Evolutionary conservation across 2,329 filamentous ascomycete genomes (phyloP).

Genomic region (Curvularia hawaiiensis): DNA sequence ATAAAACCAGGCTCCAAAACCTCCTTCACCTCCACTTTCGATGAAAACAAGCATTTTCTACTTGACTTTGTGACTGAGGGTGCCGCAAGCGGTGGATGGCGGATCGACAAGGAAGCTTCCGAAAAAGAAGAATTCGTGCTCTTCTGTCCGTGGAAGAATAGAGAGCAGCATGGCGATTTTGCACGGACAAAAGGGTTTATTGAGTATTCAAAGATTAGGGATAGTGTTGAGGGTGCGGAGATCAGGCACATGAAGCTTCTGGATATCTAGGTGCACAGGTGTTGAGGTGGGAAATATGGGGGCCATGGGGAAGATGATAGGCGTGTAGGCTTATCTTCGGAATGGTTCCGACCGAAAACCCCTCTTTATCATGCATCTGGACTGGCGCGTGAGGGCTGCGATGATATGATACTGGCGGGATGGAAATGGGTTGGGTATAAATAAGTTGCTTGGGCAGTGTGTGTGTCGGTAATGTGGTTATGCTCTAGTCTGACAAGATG

Average conservation of each 20-base stretch:
- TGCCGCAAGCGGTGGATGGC: conserved; percentile 46
- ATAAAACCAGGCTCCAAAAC: conserved; percentile 29
- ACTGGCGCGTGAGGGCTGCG: neutral
- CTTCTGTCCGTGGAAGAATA: conserved; percentile 47
- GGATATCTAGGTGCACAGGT: conserved; percentile 14
- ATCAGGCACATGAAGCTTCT: conserved; percentile 34
- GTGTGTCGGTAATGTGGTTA: neutral
- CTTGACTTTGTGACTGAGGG: conserved; percentile 35
- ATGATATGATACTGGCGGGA: neutral
- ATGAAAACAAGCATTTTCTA: conserved; percentile 30
- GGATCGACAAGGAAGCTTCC: conserved; percentile 43
- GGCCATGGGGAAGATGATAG: conserved; percentile 10
- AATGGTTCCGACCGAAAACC: conserved; percentile 16
- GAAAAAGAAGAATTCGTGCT: conserved; percentile 51
- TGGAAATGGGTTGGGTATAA: neutral
- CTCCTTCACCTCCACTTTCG: conserved; percentile 37
- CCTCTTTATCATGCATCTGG: conserved; percentile 17
- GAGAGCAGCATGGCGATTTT: conserved; percentile 46
- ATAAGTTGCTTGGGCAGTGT: neutral
- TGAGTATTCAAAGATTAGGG: conserved; percentile 28
- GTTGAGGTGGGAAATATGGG: too few relatives aligned
- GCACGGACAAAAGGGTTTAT: conserved; percentile 40
- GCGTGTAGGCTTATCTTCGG: conserved; percentile 15
- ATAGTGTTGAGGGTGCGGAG: conserved; percentile 26
- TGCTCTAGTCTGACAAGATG: neutral